Conservation (phyloP, 495 filamentous ascomycete species). For the Tricharina praecox region DNA sequence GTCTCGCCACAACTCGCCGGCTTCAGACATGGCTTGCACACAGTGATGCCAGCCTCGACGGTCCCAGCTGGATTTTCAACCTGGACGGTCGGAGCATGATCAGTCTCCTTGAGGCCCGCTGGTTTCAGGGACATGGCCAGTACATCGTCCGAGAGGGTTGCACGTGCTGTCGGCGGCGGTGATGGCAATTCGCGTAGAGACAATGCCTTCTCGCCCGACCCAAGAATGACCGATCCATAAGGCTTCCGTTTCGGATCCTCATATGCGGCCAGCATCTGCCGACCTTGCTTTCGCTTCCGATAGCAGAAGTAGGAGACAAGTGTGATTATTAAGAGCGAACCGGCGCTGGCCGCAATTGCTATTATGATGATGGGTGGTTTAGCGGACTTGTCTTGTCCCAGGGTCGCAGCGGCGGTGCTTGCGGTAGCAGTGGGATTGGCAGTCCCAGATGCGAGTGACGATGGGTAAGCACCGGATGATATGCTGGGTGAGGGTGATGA, state of each 20-base stretch:
- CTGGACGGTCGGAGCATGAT: too few relatives aligned
- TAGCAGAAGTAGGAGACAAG: constrained; percentile 15
- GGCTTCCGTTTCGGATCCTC: constrained; percentile 18
- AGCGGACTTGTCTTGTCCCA: constrained; percentile 7
- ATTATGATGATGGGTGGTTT: constrained; percentile 18
- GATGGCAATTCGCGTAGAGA: not conserved
- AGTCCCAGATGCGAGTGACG: too few relatives aligned
- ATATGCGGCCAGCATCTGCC: constrained; percentile 19
- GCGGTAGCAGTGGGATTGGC: not conserved
- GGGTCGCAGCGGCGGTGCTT: not conserved
- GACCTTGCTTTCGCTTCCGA: constrained; percentile 21
- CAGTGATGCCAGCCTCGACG: too few relatives aligned
- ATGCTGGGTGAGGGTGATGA: too few relatives aligned
- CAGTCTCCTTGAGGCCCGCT: too few relatives aligned
- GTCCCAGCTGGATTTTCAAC: too few relatives aligned
- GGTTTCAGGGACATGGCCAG: too few relatives aligned
- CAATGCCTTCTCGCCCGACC: not conserved
- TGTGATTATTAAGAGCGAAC: constrained; percentile 8
- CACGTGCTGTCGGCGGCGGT: not conserved
- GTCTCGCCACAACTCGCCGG: too few relatives aligned
- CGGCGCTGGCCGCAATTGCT: constrained; percentile 11
- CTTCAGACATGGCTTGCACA: too few relatives aligned
- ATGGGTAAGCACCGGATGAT: not conserved
- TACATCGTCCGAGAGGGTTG: too few relatives aligned
- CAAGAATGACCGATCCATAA: constrained; percentile 12